Evolutionary conservation across 441 rosid genomes (phyloP).

Genomic region (Aquilaria agallochum): DNA sequence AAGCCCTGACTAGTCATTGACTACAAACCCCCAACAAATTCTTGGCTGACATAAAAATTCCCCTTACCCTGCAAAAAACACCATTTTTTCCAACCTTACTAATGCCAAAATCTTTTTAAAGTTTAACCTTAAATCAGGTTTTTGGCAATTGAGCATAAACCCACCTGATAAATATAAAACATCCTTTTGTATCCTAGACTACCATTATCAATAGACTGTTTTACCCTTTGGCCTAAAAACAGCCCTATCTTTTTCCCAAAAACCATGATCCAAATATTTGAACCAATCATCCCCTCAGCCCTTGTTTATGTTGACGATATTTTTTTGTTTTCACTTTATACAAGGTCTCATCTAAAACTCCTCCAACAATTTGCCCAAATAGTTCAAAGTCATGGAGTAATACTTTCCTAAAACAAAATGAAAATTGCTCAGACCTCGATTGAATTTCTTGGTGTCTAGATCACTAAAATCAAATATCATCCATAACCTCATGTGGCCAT

Average conservation of each 20-base stretch:
- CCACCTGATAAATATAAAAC: background rate
- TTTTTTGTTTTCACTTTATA: background rate
- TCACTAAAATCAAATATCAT: background rate
- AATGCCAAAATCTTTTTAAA: constrained; percentile 1
- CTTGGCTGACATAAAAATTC: background rate
- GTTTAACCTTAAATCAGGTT: constrained; percentile 8
- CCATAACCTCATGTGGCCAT: background rate
- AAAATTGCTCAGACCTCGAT: background rate
- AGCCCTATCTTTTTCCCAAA: background rate
- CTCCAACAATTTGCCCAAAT: background rate
- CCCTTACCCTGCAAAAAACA: background rate
- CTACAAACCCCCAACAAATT: background rate
- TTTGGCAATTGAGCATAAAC: constrained; percentile 7
- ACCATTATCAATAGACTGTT: constrained; percentile 1
- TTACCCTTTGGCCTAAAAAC: background rate
- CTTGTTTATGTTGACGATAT: background rate
- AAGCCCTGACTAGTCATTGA: background rate
- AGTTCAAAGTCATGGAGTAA: background rate
- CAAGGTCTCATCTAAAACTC: too few relatives aligned
- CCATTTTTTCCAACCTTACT: background rate
- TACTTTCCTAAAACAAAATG: background rate
- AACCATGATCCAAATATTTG: background rate
- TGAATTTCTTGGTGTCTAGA: background rate
- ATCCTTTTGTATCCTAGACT: background rate
- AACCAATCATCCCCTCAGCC: background rate